Evolutionary conservation across 352 stramenopile species (phyloP).

Genomic region (Phytophthora europaea): DNA sequence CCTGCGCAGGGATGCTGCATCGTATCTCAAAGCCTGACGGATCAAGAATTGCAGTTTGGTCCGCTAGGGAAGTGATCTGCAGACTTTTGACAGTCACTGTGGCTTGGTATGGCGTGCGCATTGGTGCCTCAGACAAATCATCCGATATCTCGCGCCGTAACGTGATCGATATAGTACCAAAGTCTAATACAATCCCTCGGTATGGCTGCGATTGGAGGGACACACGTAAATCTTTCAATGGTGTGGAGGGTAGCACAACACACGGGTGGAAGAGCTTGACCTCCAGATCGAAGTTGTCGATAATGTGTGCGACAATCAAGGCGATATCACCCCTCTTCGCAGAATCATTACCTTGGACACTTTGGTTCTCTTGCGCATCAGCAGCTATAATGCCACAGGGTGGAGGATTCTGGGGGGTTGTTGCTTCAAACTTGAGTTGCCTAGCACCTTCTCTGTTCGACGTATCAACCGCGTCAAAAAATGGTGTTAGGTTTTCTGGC

Average conservation of each 20-base stretch:
- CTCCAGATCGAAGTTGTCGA: slow-evolving; percentile 48
- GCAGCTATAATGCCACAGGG: not conserved
- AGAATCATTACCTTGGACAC: slow-evolving; percentile 1
- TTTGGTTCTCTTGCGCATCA: slow-evolving; percentile 3
- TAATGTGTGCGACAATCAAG: slow-evolving; percentile 26
- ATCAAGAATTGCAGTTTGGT: slow-evolving; percentile 47
- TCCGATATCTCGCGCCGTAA: slow-evolving; percentile 27
- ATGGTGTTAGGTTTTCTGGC: slow-evolving; percentile 53
- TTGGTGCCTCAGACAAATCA: slow-evolving; percentile 4
- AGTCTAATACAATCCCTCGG: slow-evolving; percentile 59
- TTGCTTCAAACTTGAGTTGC: slow-evolving; percentile 28
- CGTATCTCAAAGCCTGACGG: slow-evolving; percentile 48
- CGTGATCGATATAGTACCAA: slow-evolving; percentile 52
- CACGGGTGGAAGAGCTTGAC: slow-evolving; percentile 55
- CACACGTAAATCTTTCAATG: slow-evolving; percentile 39
- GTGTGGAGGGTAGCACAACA: slow-evolving; percentile 57
- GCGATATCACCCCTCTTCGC: slow-evolving; percentile 15
- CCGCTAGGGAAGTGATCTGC: slow-evolving; percentile 41
- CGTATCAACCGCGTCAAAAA: slow-evolving; percentile 73
- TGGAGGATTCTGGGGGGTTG: not conserved
- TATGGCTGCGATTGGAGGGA: slow-evolving; percentile 40
- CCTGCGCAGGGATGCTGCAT: slow-evolving; percentile 20
- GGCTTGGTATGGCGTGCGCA: slow-evolving; percentile 18
- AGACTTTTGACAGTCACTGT: slow-evolving; percentile 38
- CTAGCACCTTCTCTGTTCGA: slow-evolving; percentile 35